Evolutionary conservation across 2,329 filamentous ascomycete genomes (phyloP).

Genomic region (Nemania sp.): DNA sequence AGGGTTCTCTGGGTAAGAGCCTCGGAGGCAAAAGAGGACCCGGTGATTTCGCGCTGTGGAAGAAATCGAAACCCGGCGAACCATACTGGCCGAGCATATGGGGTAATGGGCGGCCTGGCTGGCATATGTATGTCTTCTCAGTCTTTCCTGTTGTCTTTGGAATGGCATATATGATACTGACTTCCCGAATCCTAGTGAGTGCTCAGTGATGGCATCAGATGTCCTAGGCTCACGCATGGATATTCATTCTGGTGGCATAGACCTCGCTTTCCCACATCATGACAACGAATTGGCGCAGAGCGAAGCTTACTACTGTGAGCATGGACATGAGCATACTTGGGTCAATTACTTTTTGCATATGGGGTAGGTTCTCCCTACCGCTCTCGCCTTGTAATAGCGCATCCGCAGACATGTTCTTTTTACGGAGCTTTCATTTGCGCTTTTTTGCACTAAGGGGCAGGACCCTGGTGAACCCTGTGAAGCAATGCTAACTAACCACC

Average conservation of each 20-base stretch:
- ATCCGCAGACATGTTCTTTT: background rate
- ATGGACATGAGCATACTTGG: conserved; percentile 70
- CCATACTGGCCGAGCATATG: conserved; percentile 87
- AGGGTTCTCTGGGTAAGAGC: conserved; percentile 74
- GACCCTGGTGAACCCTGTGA: background rate
- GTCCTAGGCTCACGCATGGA: conserved; percentile 85
- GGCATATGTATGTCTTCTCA: conserved; percentile 70
- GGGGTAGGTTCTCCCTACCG: conserved; percentile 52
- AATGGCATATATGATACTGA: conserved; percentile 13
- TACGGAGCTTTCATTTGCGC: background rate
- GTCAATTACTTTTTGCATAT: conserved; percentile 96
- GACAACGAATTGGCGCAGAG: conserved; percentile 83
- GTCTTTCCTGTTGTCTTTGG: background rate
- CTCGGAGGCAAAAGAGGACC: conserved; percentile 70
- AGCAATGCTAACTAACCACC: background rate
- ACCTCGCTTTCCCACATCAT: conserved; percentile 89
- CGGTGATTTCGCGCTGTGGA: conserved; percentile 93
- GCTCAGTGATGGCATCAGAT: conserved; percentile 75
- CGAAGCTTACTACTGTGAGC: conserved; percentile 68
- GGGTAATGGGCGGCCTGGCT: conserved; percentile 86
- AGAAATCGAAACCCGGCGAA: conserved; percentile 88
- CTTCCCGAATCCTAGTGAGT: conserved; percentile 19
- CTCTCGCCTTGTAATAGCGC: background rate
- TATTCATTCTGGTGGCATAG: conserved; percentile 90
- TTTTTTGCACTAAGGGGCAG: background rate